Base-by-base conservation (phyloP, 23 red algal species). In the Gracilariopsis chorda region DNA sequence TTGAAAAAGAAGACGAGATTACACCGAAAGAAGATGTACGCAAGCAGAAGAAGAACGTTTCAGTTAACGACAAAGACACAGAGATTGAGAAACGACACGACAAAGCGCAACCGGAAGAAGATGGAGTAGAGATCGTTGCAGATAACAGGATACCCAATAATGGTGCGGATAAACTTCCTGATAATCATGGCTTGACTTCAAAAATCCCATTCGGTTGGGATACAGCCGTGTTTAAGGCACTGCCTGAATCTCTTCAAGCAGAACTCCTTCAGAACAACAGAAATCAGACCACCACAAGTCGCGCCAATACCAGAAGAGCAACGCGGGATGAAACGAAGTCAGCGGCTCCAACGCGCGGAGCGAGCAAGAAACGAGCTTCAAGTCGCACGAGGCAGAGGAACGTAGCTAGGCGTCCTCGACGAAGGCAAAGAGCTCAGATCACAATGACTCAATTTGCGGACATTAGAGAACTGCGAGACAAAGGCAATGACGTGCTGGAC, bases 371-470 rank as follows among this genome's bases (percentile, higher is more conserved):
- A 46, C 36, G 67, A 46, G 2, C 67, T 11, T 73, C 67, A 14
- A 46, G 16, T 37, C 39, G 47, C 37, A 73, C 23, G 13, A 69
- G 10, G 56, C 24, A 68, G 7, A 72, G 52, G 63, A 34, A 25
- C 21, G 10, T 59, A 5, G 48, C 75, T 11, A 40, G 40, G 41
- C 75, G 75, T 4, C 57, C 59, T 14, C 59, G 63, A 69, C 45
- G 51, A 32, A 65, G 51, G 65, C 48, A 78, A 35, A 40, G 32
- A 43, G 85, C 68, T 5, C 85, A 89, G 34, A 47, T 89, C 48
- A 89, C 85, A 25, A 89, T 89, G 85, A 89, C 85, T 64, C 85
- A 89, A 89, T 89, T 89, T 56, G 85, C 85, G 3, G 70, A 89
- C 19, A 77, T 89, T 45, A 41, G 61, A 33, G 40, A 78, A 63